Evolutionary conservation across 1,284 basidiomycete genomes (phyloP), one percentile per base, ranked within the genome.

Genomic region (Phylloboletellus chloephorus): DNA sequence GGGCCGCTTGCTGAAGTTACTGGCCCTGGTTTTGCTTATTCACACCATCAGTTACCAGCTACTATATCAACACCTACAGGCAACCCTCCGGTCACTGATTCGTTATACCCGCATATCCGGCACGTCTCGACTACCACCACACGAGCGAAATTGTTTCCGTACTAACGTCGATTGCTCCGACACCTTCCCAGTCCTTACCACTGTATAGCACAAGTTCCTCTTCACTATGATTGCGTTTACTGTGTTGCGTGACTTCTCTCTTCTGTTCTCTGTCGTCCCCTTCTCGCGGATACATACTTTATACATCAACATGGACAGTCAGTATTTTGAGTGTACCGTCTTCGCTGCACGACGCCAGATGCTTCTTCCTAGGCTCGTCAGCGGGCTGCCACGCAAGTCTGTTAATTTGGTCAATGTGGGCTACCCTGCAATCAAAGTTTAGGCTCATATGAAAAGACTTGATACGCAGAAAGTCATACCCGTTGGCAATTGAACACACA

Each of bases 271-370:
- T 24, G 22, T 19, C 20, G 24, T 35, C 20, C 37, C 37, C 43
- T 51, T 57, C 49, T 47, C 47, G 52, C 34, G 53, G 52, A 60
- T 58, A 71, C 65, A 63, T 60, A 59, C 50, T 64, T 54, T 60
- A 57, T 59, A 60, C 53, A 54, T 55, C 57, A 44, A 67, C 60
- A 54, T 66, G 70, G 66, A 86, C 71, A 60, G 65, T 68, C 64
- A 78, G 65, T 71, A 88, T 71, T 66, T 75, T 82, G 68, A 87
- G 65, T 70, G 81, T 81, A 69, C 84, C 80, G 71, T 89, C 86
- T 69, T 88, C 85, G 63, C 84, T 83, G 51, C 76, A 79, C 39
- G 71, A 72, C 17, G 76, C 77, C 19, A 78, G 65, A 42, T 67
- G 58, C 50, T 70, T 67, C 30, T 54, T 52, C 21, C 49, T 43